Conservation (phyloP, 768 basidiomycete genomes). For the Xerocomellus intermedius region DNA sequence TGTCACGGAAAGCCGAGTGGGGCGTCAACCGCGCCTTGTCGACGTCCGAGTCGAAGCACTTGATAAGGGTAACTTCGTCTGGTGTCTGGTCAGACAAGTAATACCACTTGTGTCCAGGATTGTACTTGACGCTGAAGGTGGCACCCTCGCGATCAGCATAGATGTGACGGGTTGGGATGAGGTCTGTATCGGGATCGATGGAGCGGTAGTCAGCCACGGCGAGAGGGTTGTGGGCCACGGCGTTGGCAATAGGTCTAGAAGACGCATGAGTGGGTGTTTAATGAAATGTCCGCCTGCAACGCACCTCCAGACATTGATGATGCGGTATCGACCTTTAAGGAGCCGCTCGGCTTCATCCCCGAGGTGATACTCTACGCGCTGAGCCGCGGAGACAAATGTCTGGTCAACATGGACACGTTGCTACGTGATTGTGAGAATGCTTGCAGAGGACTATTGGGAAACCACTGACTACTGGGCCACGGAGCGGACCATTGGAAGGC, state of each 20-base stretch:
- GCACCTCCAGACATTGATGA: slow-evolving; percentile 48
- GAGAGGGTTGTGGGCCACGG: slow-evolving; percentile 41
- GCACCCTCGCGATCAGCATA: slow-evolving; percentile 35
- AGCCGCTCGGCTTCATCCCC: slow-evolving; percentile 42
- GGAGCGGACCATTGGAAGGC: slow-evolving; percentile 5
- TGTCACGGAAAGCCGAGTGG: slow-evolving; percentile 42
- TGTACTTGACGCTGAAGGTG: slow-evolving; percentile 37
- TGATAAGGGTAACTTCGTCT: slow-evolving; percentile 43
- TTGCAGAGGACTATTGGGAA: not conserved
- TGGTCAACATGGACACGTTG: slow-evolving; percentile 47
- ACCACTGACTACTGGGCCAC: slow-evolving; percentile 35
- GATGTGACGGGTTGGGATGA: slow-evolving; percentile 37
- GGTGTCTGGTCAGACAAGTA: slow-evolving; percentile 40
- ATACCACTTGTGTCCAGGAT: slow-evolving; percentile 39
- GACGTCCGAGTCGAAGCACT: slow-evolving; percentile 44
- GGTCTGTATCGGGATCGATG: slow-evolving; percentile 36
- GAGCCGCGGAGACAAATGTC: slow-evolving; percentile 36
- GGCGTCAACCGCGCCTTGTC: slow-evolving; percentile 42
- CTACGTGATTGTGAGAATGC: slow-evolving; percentile 15
- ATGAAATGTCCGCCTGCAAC: not conserved
- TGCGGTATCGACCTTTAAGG: slow-evolving; percentile 40
- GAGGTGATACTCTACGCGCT: slow-evolving; percentile 39
- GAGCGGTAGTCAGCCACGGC: slow-evolving; percentile 41
- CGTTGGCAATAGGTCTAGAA: slow-evolving; percentile 36
- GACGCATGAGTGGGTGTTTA: not conserved